Base-by-base conservation (phyloP, 2,329 filamentous ascomycete species). In the Clonostachys rhizophaga region DNA sequence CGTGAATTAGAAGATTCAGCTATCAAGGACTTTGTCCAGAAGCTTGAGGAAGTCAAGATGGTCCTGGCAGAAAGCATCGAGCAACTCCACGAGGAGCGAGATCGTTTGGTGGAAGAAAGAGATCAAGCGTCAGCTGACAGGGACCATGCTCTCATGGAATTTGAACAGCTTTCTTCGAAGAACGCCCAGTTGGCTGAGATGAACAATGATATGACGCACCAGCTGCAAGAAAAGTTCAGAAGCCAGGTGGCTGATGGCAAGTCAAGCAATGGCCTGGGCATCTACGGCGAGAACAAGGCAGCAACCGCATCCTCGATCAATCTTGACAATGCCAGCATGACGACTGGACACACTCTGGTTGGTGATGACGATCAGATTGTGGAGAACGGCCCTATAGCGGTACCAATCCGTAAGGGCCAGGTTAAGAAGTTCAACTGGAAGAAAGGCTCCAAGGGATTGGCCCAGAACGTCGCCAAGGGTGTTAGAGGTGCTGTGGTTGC, bases 381-480 rank as follows among this genome's bases (percentile, higher is more conserved):
- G n/a, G 79, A 83, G 52, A 76, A 83, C 30, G 87, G 89, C 3
- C 91, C 94, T n/a, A 94, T 95, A 50, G 88, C 97, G 34, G 88
- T 97, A 50, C 95, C 94, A 58, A 95, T 97, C 52, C 84, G 91
- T 58, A 97, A 96, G 70, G 91, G 88, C 33, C 91, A 96, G 62
- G 84, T 87, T 46, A 95, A 91, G 72, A 97, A 96, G 66, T 96
- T 96, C 70, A 96, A 96, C 70, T 97, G 94, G 91, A 96, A 96
- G 78, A 96, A 95, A 74, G 91, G 91, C 37, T 89, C 89, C 37
- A 92, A 95, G 68, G 91, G 89, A 47, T 86, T 97, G 57, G 91
- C 91, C 30, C 95, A 96, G 67, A 92, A 91, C 60, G 88, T 97
- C 45, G 87, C 88, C 51, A 96, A 96, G 72, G 91, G 91, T 45